A percentile compares a stretch with the other conserved stretches of the same genome.
These are phyloP conservation scores for Rutstroemia sp. DNA, from an alignment of 2,329 filamentous ascomycete genomes.

Conservation along the genomic window DNA sequence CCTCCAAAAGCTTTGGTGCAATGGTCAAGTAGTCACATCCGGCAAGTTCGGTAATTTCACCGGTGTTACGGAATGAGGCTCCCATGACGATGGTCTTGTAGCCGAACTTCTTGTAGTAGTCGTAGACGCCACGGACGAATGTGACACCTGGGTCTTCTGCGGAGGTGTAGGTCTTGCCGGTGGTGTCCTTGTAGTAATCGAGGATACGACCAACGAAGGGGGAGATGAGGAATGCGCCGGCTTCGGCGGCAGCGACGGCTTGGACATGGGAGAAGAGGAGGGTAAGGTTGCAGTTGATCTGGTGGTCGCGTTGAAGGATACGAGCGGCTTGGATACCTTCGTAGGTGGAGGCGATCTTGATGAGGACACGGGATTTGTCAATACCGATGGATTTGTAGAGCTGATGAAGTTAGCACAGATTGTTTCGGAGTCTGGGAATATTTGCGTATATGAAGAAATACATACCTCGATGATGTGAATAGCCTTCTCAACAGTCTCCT, in stretches of 20 bases:
- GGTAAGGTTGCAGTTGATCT: conserved; percentile 97
- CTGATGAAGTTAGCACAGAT: conserved; percentile 38
- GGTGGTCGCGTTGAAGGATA: conserved; percentile 92
- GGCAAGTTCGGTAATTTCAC: conserved; percentile 96
- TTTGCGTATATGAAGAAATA: conserved; percentile 14
- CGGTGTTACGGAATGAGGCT: conserved; percentile 91
- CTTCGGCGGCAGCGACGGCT: conserved; percentile 94
- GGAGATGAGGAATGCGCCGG: conserved; percentile 93
- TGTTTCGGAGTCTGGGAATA: not conserved
- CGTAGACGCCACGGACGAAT: conserved; percentile 90
- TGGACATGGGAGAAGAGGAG: conserved; percentile 96
- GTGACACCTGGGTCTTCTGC: conserved; percentile 93
- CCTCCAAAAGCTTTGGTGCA: conserved; percentile 91
- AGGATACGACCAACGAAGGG: conserved; percentile 99
- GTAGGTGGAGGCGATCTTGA: conserved; percentile 99
- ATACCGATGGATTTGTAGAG: conserved; percentile 93
- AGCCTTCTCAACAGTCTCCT: conserved; percentile 90
- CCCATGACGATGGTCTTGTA: conserved; percentile 99
- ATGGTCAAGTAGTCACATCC: conserved; percentile 99
- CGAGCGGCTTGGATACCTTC: conserved; percentile 98
- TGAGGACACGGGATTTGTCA: conserved; percentile 87
- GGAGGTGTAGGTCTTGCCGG: conserved; percentile 87
- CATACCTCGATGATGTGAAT: conserved; percentile 91
- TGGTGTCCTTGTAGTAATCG: conserved; percentile 97
- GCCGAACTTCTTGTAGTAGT: conserved; percentile 99